Percentiles rank a stretch among this genome's conserved stretches.
phyloP scores from a whole-genome alignment of 208 protist genomes.

The Acanthamoeba royreba region DNA sequence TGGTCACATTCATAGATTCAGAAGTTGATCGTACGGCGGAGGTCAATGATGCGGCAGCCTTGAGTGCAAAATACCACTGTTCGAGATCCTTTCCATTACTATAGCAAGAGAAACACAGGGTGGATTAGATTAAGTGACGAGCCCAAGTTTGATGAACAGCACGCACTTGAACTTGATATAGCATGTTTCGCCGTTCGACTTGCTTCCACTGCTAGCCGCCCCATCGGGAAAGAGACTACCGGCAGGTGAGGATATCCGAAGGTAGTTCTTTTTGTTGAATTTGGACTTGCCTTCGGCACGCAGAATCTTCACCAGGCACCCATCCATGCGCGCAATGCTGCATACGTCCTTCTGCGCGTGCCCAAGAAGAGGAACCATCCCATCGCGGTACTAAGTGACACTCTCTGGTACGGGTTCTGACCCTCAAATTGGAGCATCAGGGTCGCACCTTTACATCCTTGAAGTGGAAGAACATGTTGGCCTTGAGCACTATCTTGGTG shows the following conservation, averaged over 20 bases:
- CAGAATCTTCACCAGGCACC: not conserved
- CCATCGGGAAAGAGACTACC: not conserved
- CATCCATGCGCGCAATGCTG: not conserved
- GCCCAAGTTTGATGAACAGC: not conserved
- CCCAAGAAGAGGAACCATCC: not conserved
- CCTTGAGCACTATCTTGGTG: not conserved
- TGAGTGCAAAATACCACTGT: not conserved
- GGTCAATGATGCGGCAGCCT: not conserved
- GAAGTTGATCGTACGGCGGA: not conserved
- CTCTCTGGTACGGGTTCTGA: not conserved
- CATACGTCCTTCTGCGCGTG: not conserved
- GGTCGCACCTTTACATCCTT: not conserved
- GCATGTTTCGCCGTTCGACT: not conserved
- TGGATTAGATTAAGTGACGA: too few species aligned
- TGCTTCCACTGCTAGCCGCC: not conserved
- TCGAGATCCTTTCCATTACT: not conserved
- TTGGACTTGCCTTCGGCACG: not conserved
- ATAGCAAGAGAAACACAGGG: not conserved
- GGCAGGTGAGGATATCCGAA: not conserved
- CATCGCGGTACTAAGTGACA: not conserved
- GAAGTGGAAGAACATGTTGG: constrained; percentile 24
- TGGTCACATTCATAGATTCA: not conserved
- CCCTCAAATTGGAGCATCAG: not conserved
- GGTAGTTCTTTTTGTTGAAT: constrained; percentile 1
- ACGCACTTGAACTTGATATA: not conserved